Evolutionary conservation across 495 filamentous ascomycete genomes (phyloP), one percentile per base, ranked within the genome.

Genomic region (Hyaloscypha bicolor): DNA sequence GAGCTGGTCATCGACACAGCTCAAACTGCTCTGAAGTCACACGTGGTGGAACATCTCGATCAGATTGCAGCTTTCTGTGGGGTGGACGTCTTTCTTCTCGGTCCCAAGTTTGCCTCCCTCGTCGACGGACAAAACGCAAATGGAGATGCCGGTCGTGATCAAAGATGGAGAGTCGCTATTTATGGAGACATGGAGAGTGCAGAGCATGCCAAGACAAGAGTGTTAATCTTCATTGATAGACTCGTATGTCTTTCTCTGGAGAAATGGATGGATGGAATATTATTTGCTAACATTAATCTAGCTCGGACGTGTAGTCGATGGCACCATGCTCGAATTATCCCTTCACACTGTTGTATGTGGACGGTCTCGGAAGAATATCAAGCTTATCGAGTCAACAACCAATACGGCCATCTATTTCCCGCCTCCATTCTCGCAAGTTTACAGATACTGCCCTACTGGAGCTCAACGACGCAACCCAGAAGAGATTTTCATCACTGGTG

Each of bases 391-490:
- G 76, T 94, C 95, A 16, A 85, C 89, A 25, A 97, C 95, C 16
- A 91, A 91, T 71, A 97, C 96, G 16, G 94, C 95, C 45, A 97
- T 99, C 68, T 99, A 98, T 78, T 97, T 99, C 74, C 95, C 95
- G 22, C 93, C 94, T 1, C 91, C 93, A 6, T 98, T 97, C 72
- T 92, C 94, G 30, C 87, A 86, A 52, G 87, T 97, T 42, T 97
- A 93, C 74, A 90, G 92, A 52, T 98, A 97, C 73, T 91, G 86
- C 39, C 93, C 96, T 2, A 87, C 85, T 30, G 90, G 90, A 62
- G 91, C 92, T 25, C 83, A 87, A 62, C 87, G 90, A 64, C 87
- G 95, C 67, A 90, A 93, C 51, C 88, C 93, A 35, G 90, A 96
- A 73, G 90, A 97, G 73, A 89, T 99, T 55, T 94, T 93, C 75